These are phyloP conservation scores for Moesziomyces aphidis DNA, from an alignment of 1,284 basidiomycete genomes.

Conservation along the genomic window DNA sequence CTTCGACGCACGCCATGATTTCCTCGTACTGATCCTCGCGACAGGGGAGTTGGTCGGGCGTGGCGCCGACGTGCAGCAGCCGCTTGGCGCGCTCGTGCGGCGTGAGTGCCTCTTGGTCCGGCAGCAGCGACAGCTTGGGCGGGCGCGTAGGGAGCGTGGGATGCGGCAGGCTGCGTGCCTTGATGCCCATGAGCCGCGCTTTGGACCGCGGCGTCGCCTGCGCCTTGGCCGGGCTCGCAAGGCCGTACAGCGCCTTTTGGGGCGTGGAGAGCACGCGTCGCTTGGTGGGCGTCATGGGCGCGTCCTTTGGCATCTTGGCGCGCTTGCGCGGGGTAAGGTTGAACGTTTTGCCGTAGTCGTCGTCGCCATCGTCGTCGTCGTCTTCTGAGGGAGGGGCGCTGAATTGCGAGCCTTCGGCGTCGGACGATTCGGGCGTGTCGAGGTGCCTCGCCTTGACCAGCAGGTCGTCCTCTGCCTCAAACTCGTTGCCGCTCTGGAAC, in stretches of 20 bases:
- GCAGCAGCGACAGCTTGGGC: conserved; percentile 48
- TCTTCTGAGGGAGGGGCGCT: conserved; percentile 18
- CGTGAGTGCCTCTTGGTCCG: conserved; percentile 35
- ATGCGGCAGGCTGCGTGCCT: conserved; percentile 35
- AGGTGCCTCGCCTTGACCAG: conserved; percentile 42
- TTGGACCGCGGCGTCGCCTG: conserved; percentile 44
- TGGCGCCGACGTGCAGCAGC: conserved; percentile 89
- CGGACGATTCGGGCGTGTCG: conserved; percentile 42
- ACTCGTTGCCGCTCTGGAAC: conserved; percentile 48
- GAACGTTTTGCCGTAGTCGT: conserved; percentile 33
- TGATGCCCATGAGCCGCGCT: conserved; percentile 43
- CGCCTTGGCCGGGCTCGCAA: conserved; percentile 42
- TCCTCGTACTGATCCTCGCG: conserved; percentile 86
- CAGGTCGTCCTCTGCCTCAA: conserved; percentile 40
- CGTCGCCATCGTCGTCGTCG: conserved; percentile 31
- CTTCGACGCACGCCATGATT: conserved; percentile 82
- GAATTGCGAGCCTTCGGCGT: conserved; percentile 42
- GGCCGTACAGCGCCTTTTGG: conserved; percentile 23
- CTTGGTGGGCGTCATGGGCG: conserved; percentile 42
- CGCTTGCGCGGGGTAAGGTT: conserved; percentile 36
- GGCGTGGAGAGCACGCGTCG: conserved; percentile 35
- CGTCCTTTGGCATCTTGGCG: conserved; percentile 25
- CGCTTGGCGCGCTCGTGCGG: conserved; percentile 58
- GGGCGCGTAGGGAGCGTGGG: conserved; percentile 52
- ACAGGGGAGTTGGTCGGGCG: conserved; percentile 90